Conservation (phyloP, 2,329 filamentous ascomycete genomes). For the Aspergillus versicolor region DNA sequence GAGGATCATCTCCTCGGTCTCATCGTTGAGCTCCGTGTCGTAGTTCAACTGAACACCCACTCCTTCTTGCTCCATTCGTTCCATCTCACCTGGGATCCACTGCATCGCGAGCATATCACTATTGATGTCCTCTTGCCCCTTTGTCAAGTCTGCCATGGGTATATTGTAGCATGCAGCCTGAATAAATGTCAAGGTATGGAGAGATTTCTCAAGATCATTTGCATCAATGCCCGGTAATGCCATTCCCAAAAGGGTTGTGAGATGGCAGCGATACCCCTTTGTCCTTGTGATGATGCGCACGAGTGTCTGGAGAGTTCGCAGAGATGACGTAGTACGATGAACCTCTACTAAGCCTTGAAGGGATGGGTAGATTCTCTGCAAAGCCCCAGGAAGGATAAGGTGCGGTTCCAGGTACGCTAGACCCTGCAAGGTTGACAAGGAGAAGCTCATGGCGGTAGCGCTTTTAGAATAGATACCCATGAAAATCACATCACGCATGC, state of each 20-base stretch:
- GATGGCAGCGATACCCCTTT: conserved; percentile 94
- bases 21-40: conserved; percentile 73
- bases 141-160: conserved; percentile 79
- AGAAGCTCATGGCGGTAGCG: conserved; percentile 85
- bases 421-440: conserved; percentile 83
- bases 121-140: conserved; percentile 65
- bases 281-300: conserved; percentile 87
- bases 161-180: conserved; percentile 96
- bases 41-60: conserved; percentile 86
- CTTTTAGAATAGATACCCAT: conserved; percentile 99
- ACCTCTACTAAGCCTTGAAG: conserved; percentile 96
- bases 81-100: conserved; percentile 94
- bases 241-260: conserved; percentile 89
- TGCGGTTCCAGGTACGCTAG: conserved; percentile 88
- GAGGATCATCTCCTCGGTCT: conserved; percentile 82
- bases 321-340: conserved; percentile 89
- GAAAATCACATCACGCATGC: conserved; percentile 88
- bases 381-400: conserved; percentile 84
- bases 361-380: conserved; percentile 95
- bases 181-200: conserved; percentile 91
- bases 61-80: conserved; percentile 85
- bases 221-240: conserved; percentile 94
- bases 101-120: conserved; percentile 78
- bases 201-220: conserved; percentile 94
- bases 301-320: conserved; percentile 88